phyloP scores from a whole-genome alignment of 2,329 filamentous ascomycete species.

The Fusarium fracticaudum region DNA sequence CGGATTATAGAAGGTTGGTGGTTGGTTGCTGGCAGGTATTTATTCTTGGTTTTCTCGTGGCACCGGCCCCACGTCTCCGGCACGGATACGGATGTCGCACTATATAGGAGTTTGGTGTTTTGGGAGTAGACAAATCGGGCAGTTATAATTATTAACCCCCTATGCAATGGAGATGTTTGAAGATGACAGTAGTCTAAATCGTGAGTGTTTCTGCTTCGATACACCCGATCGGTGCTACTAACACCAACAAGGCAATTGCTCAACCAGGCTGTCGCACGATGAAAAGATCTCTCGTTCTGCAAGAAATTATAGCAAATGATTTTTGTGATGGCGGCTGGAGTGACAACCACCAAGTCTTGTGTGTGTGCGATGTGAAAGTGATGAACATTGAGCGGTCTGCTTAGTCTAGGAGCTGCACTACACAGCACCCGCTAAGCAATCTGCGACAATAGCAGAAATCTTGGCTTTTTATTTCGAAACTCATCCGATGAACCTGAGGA shows the following conservation, averaged over 20 bases:
- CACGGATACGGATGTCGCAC: not conserved
- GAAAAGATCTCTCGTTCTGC: not conserved
- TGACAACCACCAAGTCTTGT: slow-evolving; percentile 6
- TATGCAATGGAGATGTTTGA: not conserved
- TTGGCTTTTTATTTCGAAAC: slow-evolving; percentile 17
- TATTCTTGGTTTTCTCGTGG: not conserved
- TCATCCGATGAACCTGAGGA: not conserved
- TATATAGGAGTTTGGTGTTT: not conserved
- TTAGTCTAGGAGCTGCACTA: not conserved
- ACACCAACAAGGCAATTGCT: not conserved
- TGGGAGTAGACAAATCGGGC: not conserved
- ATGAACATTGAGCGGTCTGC: slow-evolving; percentile 20
- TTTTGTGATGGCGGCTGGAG: not conserved
- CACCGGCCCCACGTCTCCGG: slow-evolving; percentile 28
- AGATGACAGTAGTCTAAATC: not conserved
- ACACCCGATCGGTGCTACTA: not conserved
- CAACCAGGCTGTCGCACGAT: slow-evolving; percentile 3
- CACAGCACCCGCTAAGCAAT: slow-evolving; percentile 8
- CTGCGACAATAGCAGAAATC: slow-evolving; percentile 29
- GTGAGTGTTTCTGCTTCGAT: not conserved
- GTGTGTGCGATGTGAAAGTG: slow-evolving; percentile 1
- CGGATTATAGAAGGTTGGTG: not conserved
- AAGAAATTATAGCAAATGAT: not conserved
- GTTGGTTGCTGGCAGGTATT: not conserved
- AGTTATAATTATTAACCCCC: not conserved